phyloP scores from a whole-genome alignment of 1,139 yeast species.

The Debaryomyces psychrophilus region DNA sequence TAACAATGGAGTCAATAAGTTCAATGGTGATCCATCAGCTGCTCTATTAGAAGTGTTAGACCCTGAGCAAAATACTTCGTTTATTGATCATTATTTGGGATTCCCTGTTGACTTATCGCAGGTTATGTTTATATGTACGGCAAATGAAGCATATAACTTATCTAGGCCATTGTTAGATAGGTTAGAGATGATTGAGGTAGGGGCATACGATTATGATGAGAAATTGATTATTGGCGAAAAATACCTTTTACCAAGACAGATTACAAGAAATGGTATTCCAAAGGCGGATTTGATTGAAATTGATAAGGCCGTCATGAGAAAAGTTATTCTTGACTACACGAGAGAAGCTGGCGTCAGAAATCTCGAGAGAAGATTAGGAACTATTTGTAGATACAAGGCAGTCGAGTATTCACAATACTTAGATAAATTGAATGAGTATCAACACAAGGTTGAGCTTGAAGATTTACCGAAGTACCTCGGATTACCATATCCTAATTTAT shows the following conservation, averaged over 20 bases:
- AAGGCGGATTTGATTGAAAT: constrained; percentile 38
- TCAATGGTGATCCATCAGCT: constrained; percentile 90
- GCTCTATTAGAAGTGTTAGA: constrained; percentile 88
- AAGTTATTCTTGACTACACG: constrained; percentile 70
- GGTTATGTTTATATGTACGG: constrained; percentile 85
- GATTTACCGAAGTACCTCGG: constrained; percentile 58
- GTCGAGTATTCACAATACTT: constrained; percentile 65
- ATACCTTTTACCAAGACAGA: constrained; percentile 80
- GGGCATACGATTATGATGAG: constrained; percentile 82
- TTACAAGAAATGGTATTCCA: constrained; percentile 69
- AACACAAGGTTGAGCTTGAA: constrained; percentile 41
- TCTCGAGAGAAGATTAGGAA: constrained; percentile 71
- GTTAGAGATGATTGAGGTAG: constrained; percentile 79
- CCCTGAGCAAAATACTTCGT: constrained; percentile 83
- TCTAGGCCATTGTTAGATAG: constrained; percentile 84
- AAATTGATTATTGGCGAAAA: constrained; percentile 73
- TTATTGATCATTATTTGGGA: constrained; percentile 84
- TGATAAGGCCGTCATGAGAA: constrained; percentile 56
- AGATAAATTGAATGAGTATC: constrained; percentile 27
- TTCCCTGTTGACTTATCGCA: constrained; percentile 87
- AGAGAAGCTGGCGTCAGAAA: constrained; percentile 89
- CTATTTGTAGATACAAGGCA: constrained; percentile 79
- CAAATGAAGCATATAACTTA: constrained; percentile 77
- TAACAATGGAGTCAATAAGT: constrained; percentile 46
- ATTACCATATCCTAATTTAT: constrained; percentile 43